phyloP scores from a whole-genome alignment of 768 basidiomycete species.

The Mycena epipterygia region DNA sequence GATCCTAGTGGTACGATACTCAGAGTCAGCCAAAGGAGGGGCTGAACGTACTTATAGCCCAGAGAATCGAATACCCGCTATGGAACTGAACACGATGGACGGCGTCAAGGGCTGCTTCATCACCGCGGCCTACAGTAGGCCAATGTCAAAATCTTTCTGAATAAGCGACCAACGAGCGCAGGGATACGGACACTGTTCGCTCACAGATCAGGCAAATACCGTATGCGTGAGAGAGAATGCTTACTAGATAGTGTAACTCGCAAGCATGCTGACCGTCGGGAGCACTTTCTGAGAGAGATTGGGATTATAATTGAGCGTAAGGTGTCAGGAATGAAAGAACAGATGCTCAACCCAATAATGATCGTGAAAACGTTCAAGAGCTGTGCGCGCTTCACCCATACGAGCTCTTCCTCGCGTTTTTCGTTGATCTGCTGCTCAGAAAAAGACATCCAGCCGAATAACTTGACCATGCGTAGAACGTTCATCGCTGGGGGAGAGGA shows the following conservation, averaged over 20 bases:
- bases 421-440: constrained; percentile 57
- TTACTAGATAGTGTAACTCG: constrained; percentile 19
- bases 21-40: too few relatives aligned
- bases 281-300: not conserved
- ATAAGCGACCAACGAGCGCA: not conserved
- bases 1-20: too few relatives aligned
- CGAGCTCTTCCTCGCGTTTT: constrained; percentile 73
- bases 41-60: constrained; percentile 44
- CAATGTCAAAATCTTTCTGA: too few relatives aligned
- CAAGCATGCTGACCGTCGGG: constrained; percentile 5
- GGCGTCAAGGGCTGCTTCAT: constrained; percentile 56
- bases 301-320: not conserved
- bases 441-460: constrained; percentile 73
- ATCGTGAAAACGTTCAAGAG: constrained; percentile 70
- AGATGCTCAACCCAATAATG: constrained; percentile 73
- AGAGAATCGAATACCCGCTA: constrained; percentile 75
- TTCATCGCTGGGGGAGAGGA: constrained; percentile 45
- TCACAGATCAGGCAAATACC: not conserved
- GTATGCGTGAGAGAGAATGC: not conserved
- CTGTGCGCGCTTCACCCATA: constrained; percentile 62
- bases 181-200: not conserved
- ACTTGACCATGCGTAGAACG: constrained; percentile 64
- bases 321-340: constrained; percentile 47
- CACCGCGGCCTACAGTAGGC: constrained; percentile 51
- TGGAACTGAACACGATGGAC: constrained; percentile 61